Base-by-base conservation (phyloP, 2,329 filamentous ascomycete genomes). In the Nakataea oryzae region DNA sequence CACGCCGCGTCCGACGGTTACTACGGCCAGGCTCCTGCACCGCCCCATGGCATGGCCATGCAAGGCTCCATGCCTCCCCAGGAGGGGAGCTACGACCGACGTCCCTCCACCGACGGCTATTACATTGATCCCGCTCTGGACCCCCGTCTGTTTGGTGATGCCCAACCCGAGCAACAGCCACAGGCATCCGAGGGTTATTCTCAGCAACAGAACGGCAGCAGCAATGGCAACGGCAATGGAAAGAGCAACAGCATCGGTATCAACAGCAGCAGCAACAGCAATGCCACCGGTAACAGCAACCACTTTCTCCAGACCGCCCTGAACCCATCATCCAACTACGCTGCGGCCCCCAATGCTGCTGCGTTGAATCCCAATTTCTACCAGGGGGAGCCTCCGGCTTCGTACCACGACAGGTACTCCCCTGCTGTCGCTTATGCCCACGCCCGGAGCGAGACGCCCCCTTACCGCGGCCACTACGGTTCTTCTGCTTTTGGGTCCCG, bases 81-180 rank as follows among this genome's bases (percentile, higher is more conserved):
- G 21, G 41, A n/a, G 41, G 41, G 24, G 41, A 13, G 12, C 41
- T 50, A 50, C 21, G 17, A 50, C 41, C 41, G 41, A 9, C 41
- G 41, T 9, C 21, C 41, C 41, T n/a, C 54, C 26, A 13, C 54
- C 14, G 54, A 56, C 13, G 54, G 26, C 17, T 56, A 56, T 26
- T 56, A 27, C 54, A 29, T 27, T 24, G 29, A 59, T 28, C 24
- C 30, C 8, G 30, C 34, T 0, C 58, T 68, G 8, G 67, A 68
- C 21, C 67, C 67, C 3, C 63, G 66, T 3, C 63, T 67, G 5
- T 67, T 68, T 34, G 63, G 67, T 21, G 67, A 66, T 26, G 32
- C 62, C 2, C 55, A 60, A 28, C 9, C 29, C 21, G 27, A 32
- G 56, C 26, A 24, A 28, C 59, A 60, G 50, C 26, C 27, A 26